Evolutionary conservation across 164 flowering plant species (phyloP).

Genomic region (Taxillus chinensis): DNA sequence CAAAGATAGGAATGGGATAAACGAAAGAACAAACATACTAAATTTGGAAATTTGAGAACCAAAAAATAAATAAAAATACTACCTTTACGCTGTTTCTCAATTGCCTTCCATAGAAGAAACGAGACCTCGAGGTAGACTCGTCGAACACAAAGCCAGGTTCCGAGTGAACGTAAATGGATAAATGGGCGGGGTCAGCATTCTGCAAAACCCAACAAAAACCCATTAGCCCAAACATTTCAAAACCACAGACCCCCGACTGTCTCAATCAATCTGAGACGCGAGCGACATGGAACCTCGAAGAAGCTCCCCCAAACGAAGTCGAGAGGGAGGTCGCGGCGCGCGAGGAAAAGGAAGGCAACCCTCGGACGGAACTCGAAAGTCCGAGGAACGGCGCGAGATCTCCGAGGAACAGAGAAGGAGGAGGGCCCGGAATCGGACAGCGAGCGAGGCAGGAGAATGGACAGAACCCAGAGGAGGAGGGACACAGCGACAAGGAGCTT

Average conservation of each 20-base stretch:
- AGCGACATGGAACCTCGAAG: constrained; percentile 44
- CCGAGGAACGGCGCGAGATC: constrained; percentile 10
- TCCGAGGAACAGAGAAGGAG: constrained; percentile 1
- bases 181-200: constrained; percentile 45
- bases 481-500: constrained; percentile 39
- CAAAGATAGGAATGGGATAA: not conserved
- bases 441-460: constrained; percentile 32
- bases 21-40: not conserved
- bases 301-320: constrained; percentile 91
- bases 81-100: constrained; percentile 68
- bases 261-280: not conserved
- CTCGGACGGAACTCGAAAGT: constrained; percentile 43
- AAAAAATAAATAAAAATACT: not conserved
- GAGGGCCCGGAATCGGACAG: constrained; percentile 8
- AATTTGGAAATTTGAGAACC: not conserved
- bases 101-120: constrained; percentile 57
- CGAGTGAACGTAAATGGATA: constrained; percentile 74
- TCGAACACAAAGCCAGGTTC: constrained; percentile 81
- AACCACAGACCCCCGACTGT: not conserved
- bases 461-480: constrained; percentile 27
- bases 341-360: constrained; percentile 79
- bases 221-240: not conserved
- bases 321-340: constrained; percentile 59
- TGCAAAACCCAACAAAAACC: constrained; percentile 18
- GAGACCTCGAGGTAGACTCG: constrained; percentile 57